These are phyloP conservation scores for Oxyria digyna DNA, from an alignment of 148 eudicot species.

Conservation along the genomic window DNA sequence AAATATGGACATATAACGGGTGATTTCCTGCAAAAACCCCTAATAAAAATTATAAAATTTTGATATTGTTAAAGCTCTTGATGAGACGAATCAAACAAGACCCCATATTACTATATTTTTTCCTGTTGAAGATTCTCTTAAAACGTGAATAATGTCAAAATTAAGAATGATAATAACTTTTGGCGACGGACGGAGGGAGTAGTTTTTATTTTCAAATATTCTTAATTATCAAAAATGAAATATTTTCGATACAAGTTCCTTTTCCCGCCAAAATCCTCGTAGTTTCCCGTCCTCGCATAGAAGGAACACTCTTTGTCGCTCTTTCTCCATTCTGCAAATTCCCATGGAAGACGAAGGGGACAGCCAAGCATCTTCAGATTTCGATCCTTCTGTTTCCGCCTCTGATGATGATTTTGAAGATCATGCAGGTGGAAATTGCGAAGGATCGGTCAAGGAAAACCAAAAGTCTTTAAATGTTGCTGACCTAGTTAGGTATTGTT, in stretches of 20 bases:
- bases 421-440: background rate
- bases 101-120: too few species aligned
- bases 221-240: too few species aligned
- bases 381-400: conserved; percentile 12
- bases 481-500: conserved; percentile 43
- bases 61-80: too few species aligned
- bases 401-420: conserved; percentile 10
- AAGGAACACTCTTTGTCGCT: background rate
- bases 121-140: too few species aligned
- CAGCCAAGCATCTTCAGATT: background rate
- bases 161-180: too few species aligned
- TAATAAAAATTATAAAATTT: too few species aligned
- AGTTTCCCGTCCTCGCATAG: background rate
- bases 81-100: too few species aligned
- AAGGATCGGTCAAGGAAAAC: conserved; percentile 10
- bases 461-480: conserved; percentile 41
- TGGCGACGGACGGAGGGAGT: too few species aligned
- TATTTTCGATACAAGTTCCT: background rate
- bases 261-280: conserved; percentile 1
- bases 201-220: too few species aligned
- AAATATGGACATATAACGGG: too few species aligned
- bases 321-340: background rate
- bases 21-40: too few species aligned
- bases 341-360: conserved; percentile 20
- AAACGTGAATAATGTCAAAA: too few species aligned